Base-by-base conservation (phyloP, 495 filamentous ascomycete species). In the Penicillium dipodomyicola region DNA sequence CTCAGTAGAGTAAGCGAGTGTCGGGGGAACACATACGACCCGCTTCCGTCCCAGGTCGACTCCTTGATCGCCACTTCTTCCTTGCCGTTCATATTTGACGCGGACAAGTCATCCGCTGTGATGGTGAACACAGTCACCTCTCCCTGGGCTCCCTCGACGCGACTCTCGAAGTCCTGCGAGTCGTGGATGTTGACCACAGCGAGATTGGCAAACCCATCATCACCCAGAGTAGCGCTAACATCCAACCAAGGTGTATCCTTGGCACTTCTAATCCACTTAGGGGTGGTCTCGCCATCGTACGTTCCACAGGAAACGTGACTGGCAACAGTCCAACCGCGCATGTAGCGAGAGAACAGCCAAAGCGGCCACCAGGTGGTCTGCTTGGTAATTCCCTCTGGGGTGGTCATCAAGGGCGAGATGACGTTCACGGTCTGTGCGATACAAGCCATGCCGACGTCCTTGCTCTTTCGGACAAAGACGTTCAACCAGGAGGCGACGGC, bases 341-440 rank as follows among this genome's bases (percentile, higher is more conserved):
- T 92, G 61, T 85, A 91, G 58, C 77, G 78, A 61, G 81, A 83
- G 61, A 88, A 91, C 19, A 91, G 74, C 58, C 83, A 78, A 54
- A 90, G 76, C 12, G 87, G 89, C 85, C 87, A 91, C 84, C 86
- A 91, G 10, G 84, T 91, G 1, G 84, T 82, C 74, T 92, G 88
- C 75, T 86, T 87, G 7, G 84, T 67, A 27, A 91, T 72, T 5
- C 87, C 86, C 12, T 73, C 64, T 33, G 75, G 65, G 1, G 76
- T 84, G 1, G 89, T 91, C 85, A 90, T 87, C 19, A 92, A 76
- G 2, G 87, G 89, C 27, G 82, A 82, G 61, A 91, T 91, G 33
- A 91, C 88, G 65, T 91, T 91, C 35, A 92, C 86, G 54, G 73
- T 84, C 73, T 92, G 88, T 10, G 88, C 88, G 54, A 92, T 88